A percentile compares a stretch with the other conserved stretches of the same genome.
These are phyloP conservation scores for Orbilia javanica DNA, from an alignment of 2,329 filamentous ascomycete species.

Conservation along the genomic window DNA sequence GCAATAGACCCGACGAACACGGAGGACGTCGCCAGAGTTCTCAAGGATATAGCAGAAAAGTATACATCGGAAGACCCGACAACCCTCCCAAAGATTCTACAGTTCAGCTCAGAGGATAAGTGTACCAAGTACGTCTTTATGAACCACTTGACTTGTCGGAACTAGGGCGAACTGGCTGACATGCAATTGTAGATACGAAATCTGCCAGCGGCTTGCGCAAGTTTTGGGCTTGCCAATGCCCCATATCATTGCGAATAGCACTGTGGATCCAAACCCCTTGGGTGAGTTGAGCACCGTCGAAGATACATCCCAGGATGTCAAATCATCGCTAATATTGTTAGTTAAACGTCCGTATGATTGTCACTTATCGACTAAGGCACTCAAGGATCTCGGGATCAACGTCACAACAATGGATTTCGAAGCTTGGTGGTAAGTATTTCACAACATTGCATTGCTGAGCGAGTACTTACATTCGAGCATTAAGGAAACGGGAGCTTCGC, in stretches of 20 bases:
- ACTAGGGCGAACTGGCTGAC: constrained; percentile 3
- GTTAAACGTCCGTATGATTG: constrained; percentile 89
- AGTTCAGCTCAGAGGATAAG: constrained; percentile 87
- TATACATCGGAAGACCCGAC: constrained; percentile 66
- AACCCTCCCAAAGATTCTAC: constrained; percentile 77
- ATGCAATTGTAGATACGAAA: constrained; percentile 68
- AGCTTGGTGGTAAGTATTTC: constrained; percentile 81
- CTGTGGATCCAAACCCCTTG: constrained; percentile 77
- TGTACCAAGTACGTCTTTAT: constrained; percentile 75
- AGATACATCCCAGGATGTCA: background rate
- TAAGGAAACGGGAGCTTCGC: constrained; percentile 56
- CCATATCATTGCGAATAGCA: constrained; percentile 77
- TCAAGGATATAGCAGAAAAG: constrained; percentile 61
- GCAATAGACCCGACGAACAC: constrained; percentile 73
- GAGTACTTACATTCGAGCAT: constrained; percentile 71
- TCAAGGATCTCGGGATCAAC: constrained; percentile 80
- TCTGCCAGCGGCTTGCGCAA: constrained; percentile 81
- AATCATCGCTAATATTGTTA: constrained; percentile 51
- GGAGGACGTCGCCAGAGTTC: constrained; percentile 82
- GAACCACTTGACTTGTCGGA: background rate
- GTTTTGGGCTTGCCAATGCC: constrained; percentile 81
- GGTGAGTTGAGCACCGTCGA: constrained; percentile 55
- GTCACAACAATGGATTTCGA: constrained; percentile 80
- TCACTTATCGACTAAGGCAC: constrained; percentile 80
- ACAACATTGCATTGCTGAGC: constrained; percentile 62